phyloP scores from a whole-genome alignment of 2,329 filamentous ascomycete genomes.

The Sporothrix humicola region DNA sequence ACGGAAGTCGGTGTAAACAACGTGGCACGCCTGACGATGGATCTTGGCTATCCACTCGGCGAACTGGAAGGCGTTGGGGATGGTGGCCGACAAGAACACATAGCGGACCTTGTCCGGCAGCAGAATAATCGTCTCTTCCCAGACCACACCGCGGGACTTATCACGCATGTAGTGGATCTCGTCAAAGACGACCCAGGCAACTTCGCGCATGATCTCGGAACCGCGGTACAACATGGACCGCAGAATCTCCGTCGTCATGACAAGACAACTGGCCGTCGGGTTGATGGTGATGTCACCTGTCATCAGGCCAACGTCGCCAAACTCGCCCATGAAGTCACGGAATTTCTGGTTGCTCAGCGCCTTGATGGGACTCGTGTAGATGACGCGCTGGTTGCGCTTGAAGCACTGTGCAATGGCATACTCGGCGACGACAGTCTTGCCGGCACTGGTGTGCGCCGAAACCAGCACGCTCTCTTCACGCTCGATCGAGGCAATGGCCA shows the following conservation, averaged over 20 bases:
- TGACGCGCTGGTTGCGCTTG: conserved; percentile 96
- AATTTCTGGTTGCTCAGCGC: conserved; percentile 99
- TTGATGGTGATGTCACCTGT: conserved; percentile 99
- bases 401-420: conserved; percentile 98
- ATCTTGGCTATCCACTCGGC: conserved; percentile 99
- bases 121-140: conserved; percentile 99
- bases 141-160: conserved; percentile 91
- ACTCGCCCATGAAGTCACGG: conserved; percentile 91
- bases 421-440: conserved; percentile 97
- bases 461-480: conserved; percentile 95
- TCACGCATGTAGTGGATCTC: conserved; percentile 99
- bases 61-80: conserved; percentile 98
- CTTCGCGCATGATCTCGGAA: conserved; percentile 99
- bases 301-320: conserved; percentile 97
- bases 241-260: conserved; percentile 99
- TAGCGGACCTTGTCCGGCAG: conserved; percentile 98
- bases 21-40: conserved; percentile 95
- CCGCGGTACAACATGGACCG: conserved; percentile 97
- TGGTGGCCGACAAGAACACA: conserved; percentile 96
- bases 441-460: conserved; percentile 95
- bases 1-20: conserved; percentile 98
- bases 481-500: conserved; percentile 93
- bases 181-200: conserved; percentile 97
- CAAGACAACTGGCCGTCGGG: conserved; percentile 93
- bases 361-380: conserved; percentile 99